These are phyloP conservation scores for Apiospora rasikravindrae DNA, from an alignment of 2,329 filamentous ascomycete species.

Conservation along the genomic window DNA sequence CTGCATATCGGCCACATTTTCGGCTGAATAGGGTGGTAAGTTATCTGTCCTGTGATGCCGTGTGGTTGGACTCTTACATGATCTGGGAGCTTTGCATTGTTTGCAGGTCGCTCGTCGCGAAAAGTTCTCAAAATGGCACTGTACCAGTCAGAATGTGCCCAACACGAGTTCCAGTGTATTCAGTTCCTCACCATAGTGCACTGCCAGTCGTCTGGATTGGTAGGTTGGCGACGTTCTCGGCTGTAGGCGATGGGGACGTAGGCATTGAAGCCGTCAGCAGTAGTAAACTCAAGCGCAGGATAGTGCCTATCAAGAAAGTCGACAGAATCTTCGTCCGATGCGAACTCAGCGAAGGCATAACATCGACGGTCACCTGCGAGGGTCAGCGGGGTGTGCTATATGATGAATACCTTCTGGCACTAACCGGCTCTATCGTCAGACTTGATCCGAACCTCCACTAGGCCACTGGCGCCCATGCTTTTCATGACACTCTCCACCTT, in stretches of 20 bases:
- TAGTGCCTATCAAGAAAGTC: conserved; percentile 45
- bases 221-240: conserved; percentile 40
- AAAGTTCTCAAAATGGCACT: conserved; percentile 44
- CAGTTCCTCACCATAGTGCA: conserved; percentile 41
- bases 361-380: conserved; percentile 34
- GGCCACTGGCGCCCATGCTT: conserved; percentile 36
- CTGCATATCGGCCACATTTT: conserved; percentile 41
- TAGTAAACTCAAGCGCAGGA: conserved; percentile 42
- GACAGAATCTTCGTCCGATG: conserved; percentile 44
- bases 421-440: conserved; percentile 37
- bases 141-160: not conserved
- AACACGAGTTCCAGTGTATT: not conserved
- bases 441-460: conserved; percentile 40
- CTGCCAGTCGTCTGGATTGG: conserved; percentile 45
- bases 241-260: conserved; percentile 45
- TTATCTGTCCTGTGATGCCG: not conserved
- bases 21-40: conserved; percentile 28
- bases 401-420: not conserved
- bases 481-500: conserved; percentile 39
- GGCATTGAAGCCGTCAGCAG: conserved; percentile 37
- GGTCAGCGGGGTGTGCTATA: conserved; percentile 15
- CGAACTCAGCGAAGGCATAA: conserved; percentile 49
- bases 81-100: conserved; percentile 41
- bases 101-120: conserved; percentile 41
- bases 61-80: conserved; percentile 32